phyloP scores from a whole-genome alignment of 2,329 filamentous ascomycete genomes.

The Huntiella moniliformis region DNA sequence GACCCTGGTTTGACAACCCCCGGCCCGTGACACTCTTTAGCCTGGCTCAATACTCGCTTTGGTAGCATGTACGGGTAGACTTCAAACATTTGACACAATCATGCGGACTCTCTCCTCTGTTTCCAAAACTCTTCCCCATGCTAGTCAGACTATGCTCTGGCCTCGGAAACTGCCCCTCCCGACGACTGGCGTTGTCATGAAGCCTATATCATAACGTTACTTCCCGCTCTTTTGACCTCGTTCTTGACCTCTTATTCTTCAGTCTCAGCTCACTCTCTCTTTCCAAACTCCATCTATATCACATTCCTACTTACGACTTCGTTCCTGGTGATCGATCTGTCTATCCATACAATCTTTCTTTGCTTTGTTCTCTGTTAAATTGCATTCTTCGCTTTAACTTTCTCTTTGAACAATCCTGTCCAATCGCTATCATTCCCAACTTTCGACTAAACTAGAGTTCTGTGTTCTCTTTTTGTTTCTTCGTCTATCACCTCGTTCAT shows the following conservation, averaged over 20 bases:
- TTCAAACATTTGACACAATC: slow-evolving; percentile 1
- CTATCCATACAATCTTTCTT: slow-evolving; percentile 9
- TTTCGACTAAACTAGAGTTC: slow-evolving; percentile 6
- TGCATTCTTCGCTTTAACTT: slow-evolving; percentile 4
- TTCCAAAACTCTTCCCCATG: too few species aligned
- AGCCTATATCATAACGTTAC: neutral
- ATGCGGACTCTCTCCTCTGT: neutral
- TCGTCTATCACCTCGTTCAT: slow-evolving; percentile 3
- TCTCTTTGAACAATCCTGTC: slow-evolving; percentile 3
- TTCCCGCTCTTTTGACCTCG: neutral
- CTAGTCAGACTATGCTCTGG: too few species aligned
- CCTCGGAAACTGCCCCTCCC: too few species aligned
- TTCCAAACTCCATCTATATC: slow-evolving; percentile 1
- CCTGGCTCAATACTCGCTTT: neutral
- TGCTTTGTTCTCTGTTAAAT: slow-evolving; percentile 8
- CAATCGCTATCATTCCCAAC: neutral
- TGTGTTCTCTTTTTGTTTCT: slow-evolving; percentile 10
- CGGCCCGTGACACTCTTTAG: neutral
- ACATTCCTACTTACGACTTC: slow-evolving; percentile 9
- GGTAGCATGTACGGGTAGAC: slow-evolving; percentile 1
- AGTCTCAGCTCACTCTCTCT: slow-evolving; percentile 10
- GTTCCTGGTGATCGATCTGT: slow-evolving; percentile 11
- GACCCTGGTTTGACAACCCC: neutral
- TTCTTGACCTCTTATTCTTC: slow-evolving; percentile 5
- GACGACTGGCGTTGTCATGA: too few species aligned